Conservation (phyloP, 2,329 filamentous ascomycete species). For the Microsporum canis region DNA sequence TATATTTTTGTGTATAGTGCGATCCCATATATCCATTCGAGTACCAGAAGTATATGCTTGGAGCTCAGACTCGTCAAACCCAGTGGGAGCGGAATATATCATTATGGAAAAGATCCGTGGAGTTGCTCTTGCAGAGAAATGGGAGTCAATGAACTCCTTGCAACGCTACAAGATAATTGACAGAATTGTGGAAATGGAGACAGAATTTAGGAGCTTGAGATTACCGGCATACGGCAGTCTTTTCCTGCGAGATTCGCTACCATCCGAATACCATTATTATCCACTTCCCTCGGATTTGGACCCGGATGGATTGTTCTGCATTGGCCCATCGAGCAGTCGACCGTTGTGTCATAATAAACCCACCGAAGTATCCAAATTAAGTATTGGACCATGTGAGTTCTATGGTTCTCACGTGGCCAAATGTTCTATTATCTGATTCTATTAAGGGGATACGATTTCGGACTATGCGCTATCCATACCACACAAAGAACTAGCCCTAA, state of each 20-base stretch:
- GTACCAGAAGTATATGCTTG: constrained; percentile 15
- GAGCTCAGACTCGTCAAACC: constrained; percentile 13
- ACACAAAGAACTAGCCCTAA: constrained; percentile 11
- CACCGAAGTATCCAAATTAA: constrained; percentile 19
- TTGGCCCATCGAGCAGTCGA: constrained; percentile 29
- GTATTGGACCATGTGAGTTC: constrained; percentile 27
- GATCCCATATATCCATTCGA: constrained; percentile 9
- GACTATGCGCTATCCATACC: constrained; percentile 15
- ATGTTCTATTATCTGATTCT: constrained; percentile 6
- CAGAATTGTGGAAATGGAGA: constrained; percentile 15
- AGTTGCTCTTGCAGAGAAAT: constrained; percentile 14
- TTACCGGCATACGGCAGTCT: constrained; percentile 15
- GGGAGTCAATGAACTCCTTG: constrained; percentile 13
- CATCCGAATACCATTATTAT: not conserved
- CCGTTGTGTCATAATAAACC: constrained; percentile 21
- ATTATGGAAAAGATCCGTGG: constrained; percentile 17
- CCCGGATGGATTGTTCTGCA: constrained; percentile 19
- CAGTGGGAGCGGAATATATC: constrained; percentile 18
- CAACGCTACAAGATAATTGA: constrained; percentile 16
- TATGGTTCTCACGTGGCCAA: not conserved
- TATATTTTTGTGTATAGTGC: not conserved
- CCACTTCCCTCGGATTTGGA: constrained; percentile 12
- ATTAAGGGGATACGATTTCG: constrained; percentile 11
- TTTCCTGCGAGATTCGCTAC: not conserved
- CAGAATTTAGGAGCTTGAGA: constrained; percentile 11